Conservation (phyloP, 164 flowering plant genomes). For the Warburgia ugandensis region DNA sequence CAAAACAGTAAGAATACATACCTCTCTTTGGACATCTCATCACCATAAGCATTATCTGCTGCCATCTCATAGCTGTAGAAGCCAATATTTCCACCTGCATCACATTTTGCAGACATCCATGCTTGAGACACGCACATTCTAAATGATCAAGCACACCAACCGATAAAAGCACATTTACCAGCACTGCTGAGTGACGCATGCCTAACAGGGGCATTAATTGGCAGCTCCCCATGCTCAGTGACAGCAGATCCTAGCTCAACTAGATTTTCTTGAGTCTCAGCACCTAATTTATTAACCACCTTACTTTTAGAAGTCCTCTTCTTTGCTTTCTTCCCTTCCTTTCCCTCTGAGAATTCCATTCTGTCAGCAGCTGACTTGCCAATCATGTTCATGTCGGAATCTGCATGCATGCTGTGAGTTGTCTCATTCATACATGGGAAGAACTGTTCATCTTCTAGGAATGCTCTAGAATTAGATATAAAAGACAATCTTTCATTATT, state of each 20-base stretch:
- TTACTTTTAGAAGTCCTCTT: slow-evolving; percentile 27
- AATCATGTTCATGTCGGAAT: slow-evolving; percentile 18
- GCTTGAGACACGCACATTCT: not conserved
- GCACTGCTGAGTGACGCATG: slow-evolving; percentile 31
- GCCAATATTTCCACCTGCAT: slow-evolving; percentile 30
- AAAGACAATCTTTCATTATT: slow-evolving; percentile 22
- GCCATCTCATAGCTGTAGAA: slow-evolving; percentile 31
- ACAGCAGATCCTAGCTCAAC: slow-evolving; percentile 31
- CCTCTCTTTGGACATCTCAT: slow-evolving; percentile 41
- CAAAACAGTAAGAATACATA: slow-evolving; percentile 14
- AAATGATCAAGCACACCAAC: not conserved
- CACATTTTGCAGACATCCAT: slow-evolving; percentile 5
- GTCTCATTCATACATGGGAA: slow-evolving; percentile 21
- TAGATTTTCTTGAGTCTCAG: slow-evolving; percentile 28
- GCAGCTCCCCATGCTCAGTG: slow-evolving; percentile 30
- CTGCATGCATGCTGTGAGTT: slow-evolving; percentile 15
- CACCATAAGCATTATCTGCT: slow-evolving; percentile 20
- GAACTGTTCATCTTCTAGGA: slow-evolving; percentile 22
- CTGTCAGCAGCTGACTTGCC: slow-evolving; percentile 18
- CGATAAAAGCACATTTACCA: slow-evolving; percentile 19
- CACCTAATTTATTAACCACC: slow-evolving; percentile 18
- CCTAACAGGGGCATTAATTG: slow-evolving; percentile 29
- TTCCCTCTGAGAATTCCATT: slow-evolving; percentile 25
- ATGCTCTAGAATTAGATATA: slow-evolving; percentile 32
- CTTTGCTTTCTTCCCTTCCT: slow-evolving; percentile 31